Evolutionary conservation across 108 stramenopile species (phyloP).

Genomic region (Aurantiochytrium sp.): DNA sequence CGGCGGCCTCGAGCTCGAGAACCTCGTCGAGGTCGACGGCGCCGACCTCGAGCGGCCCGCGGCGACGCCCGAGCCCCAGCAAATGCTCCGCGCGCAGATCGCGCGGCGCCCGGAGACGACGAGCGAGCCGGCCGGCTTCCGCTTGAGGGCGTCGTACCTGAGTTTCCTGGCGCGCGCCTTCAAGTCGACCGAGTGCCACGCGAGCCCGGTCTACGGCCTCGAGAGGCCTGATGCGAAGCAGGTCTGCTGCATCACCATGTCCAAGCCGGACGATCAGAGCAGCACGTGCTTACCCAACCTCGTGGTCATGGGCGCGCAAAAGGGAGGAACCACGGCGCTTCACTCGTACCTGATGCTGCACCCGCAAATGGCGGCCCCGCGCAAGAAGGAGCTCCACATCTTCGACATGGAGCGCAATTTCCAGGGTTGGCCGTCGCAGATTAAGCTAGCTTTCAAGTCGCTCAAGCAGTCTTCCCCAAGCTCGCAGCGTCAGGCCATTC

Average conservation of each 20-base stretch:
- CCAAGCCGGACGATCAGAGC: background rate
- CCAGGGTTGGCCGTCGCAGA: background rate
- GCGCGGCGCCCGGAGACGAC: no score
- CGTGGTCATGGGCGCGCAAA: conserved; percentile 9
- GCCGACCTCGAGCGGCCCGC: no score
- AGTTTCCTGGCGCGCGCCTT: no score
- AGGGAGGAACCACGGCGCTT: conserved; percentile 8
- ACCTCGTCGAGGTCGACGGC: no score
- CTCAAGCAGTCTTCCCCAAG: background rate
- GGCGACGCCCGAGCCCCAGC: no score
- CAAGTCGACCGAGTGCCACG: no score
- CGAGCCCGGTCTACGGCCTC: no score
- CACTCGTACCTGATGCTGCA: conserved; percentile 23
- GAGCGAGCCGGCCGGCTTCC: no score
- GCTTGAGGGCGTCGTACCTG: no score
- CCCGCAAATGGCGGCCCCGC: background rate
- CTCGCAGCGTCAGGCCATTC: background rate
- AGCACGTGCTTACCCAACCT: background rate
- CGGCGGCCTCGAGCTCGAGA: no score
- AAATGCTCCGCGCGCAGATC: no score
- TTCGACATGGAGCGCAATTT: background rate
- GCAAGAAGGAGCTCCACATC: conserved; percentile 7
- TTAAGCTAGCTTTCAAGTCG: background rate
- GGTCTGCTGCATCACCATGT: background rate
- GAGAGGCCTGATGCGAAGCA: background rate